Percentiles rank a stretch among this genome's conserved stretches.
These are phyloP conservation scores for Tanacetum coccineum DNA, from an alignment of 129 eudicot species.

Conservation along the genomic window DNA sequence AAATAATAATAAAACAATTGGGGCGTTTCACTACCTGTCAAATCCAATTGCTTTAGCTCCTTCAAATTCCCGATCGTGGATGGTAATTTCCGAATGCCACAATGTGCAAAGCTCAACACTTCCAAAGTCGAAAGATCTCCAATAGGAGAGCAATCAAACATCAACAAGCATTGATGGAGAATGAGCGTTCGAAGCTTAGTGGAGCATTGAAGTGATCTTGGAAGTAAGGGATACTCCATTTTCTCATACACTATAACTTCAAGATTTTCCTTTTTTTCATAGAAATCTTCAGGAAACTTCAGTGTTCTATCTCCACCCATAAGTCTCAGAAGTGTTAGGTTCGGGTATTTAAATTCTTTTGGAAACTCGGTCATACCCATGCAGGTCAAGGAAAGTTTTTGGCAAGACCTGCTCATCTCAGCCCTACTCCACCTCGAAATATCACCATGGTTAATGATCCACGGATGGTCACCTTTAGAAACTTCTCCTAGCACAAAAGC, in stretches of 20 bases:
- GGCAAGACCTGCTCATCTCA: neutral
- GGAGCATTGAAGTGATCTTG: neutral
- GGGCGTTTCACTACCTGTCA: too few species aligned
- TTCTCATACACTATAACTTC: neutral
- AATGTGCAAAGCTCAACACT: neutral
- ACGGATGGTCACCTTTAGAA: neutral
- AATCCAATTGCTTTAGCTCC: neutral
- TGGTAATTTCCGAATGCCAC: neutral
- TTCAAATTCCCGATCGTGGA: neutral
- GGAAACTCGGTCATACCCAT: neutral
- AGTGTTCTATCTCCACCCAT: neutral
- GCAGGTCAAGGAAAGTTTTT: neutral
- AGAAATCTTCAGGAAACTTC: neutral
- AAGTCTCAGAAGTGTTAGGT: neutral
- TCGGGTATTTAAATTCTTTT: neutral
- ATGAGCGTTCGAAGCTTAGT: neutral
- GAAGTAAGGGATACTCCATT: neutral
- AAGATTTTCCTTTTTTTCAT: neutral
- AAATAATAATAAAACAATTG: too few species aligned
- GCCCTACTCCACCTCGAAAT: neutral
- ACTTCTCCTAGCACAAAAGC: neutral
- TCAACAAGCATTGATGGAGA: neutral
- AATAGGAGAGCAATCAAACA: neutral
- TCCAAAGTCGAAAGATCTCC: neutral
- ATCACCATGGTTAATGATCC: neutral